These are phyloP conservation scores for Xylariaceae sp. DNA, from an alignment of 2,329 filamentous ascomycete species.

Conservation along the genomic window DNA sequence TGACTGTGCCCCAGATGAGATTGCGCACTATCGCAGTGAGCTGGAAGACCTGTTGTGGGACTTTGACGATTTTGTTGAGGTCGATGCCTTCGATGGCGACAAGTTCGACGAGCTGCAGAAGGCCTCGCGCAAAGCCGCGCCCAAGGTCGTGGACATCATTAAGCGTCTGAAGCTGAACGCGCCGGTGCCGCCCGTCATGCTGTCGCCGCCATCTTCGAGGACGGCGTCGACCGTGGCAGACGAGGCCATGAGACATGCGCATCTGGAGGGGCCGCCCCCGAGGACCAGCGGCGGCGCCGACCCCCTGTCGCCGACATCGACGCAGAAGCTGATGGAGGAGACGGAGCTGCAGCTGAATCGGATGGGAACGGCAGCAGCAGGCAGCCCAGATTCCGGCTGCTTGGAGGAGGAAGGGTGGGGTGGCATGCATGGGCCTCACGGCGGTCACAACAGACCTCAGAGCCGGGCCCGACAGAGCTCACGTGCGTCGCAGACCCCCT, in stretches of 20 bases:
- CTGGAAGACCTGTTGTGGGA: slow-evolving; percentile 47
- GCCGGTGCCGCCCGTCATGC: slow-evolving; percentile 10
- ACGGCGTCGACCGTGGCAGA: slow-evolving; percentile 8
- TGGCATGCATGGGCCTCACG: slow-evolving; percentile 8
- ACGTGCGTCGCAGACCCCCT: slow-evolving; percentile 17
- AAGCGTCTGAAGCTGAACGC: slow-evolving; percentile 45
- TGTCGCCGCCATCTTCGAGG: slow-evolving; percentile 12
- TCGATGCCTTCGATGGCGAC: slow-evolving; percentile 41
- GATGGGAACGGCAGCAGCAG: slow-evolving; percentile 17
- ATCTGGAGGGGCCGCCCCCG: slow-evolving; percentile 13
- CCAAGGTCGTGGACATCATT: slow-evolving; percentile 41
- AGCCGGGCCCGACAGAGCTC: slow-evolving; percentile 17
- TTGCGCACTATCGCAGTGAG: slow-evolving; percentile 38
- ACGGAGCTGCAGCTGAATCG: slow-evolving; percentile 17
- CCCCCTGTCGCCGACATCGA: slow-evolving; percentile 10
- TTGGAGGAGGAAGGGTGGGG: slow-evolving; percentile 7
- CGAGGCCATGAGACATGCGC: slow-evolving; percentile 3
- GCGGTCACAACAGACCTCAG: too few relatives aligned
- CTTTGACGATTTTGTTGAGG: slow-evolving; percentile 47
- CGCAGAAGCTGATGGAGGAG: slow-evolving; percentile 18
- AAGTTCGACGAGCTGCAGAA: slow-evolving; percentile 43
- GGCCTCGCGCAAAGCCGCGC: slow-evolving; percentile 39
- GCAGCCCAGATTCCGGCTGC: slow-evolving; percentile 17
- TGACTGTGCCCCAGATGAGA: slow-evolving; percentile 35
- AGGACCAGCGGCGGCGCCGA: slow-evolving; percentile 17